phyloP scores from a whole-genome alignment of 495 filamentous ascomycete species.

The Aspergillus sclerotiicarbonarius region DNA sequence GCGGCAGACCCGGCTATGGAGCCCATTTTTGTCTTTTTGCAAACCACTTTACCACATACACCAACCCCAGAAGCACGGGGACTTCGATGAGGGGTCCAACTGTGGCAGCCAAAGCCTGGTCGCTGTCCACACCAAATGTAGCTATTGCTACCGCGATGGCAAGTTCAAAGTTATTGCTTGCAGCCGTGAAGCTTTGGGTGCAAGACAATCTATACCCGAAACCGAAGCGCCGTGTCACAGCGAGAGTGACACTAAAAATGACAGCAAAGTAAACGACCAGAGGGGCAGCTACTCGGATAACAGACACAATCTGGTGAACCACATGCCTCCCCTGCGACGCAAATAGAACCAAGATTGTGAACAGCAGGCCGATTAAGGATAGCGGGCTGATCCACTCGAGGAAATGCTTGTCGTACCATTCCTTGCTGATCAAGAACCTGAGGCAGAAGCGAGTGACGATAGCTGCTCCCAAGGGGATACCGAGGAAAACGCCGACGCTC shows the following conservation, averaged over 20 bases:
- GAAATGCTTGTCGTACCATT: slow-evolving; percentile 68
- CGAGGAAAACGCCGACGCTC: slow-evolving; percentile 80
- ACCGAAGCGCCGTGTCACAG: slow-evolving; percentile 54
- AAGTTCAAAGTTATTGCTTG: slow-evolving; percentile 93
- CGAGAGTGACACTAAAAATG: slow-evolving; percentile 69
- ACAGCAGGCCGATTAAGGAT: slow-evolving; percentile 81
- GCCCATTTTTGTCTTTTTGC: slow-evolving; percentile 31
- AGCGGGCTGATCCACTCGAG: slow-evolving; percentile 66
- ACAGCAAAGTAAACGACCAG: slow-evolving; percentile 76
- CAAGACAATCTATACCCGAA: slow-evolving; percentile 70
- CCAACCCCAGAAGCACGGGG: slow-evolving; percentile 76
- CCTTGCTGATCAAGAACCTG: slow-evolving; percentile 48
- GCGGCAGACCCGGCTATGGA: slow-evolving; percentile 1
- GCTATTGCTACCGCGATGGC: slow-evolving; percentile 91
- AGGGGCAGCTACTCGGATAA: slow-evolving; percentile 75
- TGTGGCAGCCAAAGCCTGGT: slow-evolving; percentile 85
- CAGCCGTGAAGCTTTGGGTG: slow-evolving; percentile 91
- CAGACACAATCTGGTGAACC: slow-evolving; percentile 79
- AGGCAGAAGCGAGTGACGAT: slow-evolving; percentile 69
- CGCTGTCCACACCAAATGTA: slow-evolving; percentile 73
- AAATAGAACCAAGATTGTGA: slow-evolving; percentile 83
- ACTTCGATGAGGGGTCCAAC: slow-evolving; percentile 92
- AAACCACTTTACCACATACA: slow-evolving; percentile 70
- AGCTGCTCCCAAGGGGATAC: slow-evolving; percentile 79
- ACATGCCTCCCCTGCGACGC: slow-evolving; percentile 77